Evolutionary conservation across 2,329 filamentous ascomycete genomes (phyloP).

Genomic region (Pezizomycotina sp.): DNA sequence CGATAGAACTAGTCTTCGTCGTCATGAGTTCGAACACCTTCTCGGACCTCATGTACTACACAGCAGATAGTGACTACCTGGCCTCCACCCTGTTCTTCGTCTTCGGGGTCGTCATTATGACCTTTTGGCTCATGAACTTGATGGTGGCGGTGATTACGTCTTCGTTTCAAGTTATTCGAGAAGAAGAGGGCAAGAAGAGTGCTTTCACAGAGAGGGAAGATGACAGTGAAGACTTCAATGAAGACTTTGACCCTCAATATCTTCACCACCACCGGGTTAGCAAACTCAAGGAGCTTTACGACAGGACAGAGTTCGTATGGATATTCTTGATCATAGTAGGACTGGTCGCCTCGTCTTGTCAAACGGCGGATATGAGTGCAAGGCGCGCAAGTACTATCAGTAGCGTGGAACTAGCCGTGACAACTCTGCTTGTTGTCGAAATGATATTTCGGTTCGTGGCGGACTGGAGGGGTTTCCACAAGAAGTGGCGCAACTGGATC

Average conservation of each 20-base stretch:
- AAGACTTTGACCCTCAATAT: conserved; percentile 3
- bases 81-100: conserved; percentile 58
- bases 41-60: conserved; percentile 84
- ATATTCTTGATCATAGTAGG: conserved; percentile 62
- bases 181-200: conserved; percentile 73
- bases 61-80: conserved; percentile 80
- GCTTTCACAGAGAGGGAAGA: conserved; percentile 69
- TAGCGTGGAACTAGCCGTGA: conserved; percentile 56
- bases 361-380: conserved; percentile 58
- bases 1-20: conserved; percentile 85
- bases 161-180: conserved; percentile 92
- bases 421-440: conserved; percentile 61
- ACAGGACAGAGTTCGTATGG: conserved; percentile 63
- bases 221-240: conserved; percentile 28
- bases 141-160: conserved; percentile 93
- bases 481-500: conserved; percentile 55
- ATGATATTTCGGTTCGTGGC: conserved; percentile 62
- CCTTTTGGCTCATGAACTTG: conserved; percentile 90
- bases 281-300: conserved; percentile 52
- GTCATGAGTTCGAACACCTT: conserved; percentile 98
- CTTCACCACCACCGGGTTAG: no score
- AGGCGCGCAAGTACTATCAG: conserved; percentile 49
- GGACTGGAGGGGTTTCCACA: conserved; percentile 69
- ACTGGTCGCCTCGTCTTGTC: conserved; percentile 60
- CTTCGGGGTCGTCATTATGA: conserved; percentile 68